These are phyloP conservation scores for Ascochyta lentis DNA, from an alignment of 2,329 filamentous ascomycete species.

Conservation along the genomic window DNA sequence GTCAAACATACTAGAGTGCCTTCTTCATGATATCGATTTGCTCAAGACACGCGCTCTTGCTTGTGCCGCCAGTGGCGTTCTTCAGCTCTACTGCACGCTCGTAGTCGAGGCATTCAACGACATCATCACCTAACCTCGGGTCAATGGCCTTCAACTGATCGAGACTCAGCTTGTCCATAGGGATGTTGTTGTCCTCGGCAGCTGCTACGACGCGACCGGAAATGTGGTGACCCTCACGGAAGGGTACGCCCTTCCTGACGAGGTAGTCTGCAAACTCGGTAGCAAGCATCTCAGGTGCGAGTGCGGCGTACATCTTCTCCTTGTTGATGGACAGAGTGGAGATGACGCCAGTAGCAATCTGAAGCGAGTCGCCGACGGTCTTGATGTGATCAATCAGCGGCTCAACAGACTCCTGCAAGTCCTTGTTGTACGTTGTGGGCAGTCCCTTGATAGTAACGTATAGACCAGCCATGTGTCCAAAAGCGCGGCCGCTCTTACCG, in stretches of 20 bases:
- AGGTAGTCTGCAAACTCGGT: conserved; percentile 71
- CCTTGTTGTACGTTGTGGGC: conserved; percentile 87
- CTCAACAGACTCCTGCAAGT: conserved; percentile 87
- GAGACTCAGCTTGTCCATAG: conserved; percentile 73
- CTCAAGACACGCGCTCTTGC: conserved; percentile 69
- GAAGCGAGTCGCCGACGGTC: conserved; percentile 79
- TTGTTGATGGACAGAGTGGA: conserved; percentile 73
- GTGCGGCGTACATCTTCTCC: conserved; percentile 77
- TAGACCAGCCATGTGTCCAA: conserved; percentile 81
- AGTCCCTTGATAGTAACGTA: conserved; percentile 80
- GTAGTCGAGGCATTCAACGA: conserved; percentile 77
- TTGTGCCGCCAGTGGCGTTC: conserved; percentile 78
- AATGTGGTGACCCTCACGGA: conserved; percentile 82
- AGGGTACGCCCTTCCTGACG: conserved; percentile 72
- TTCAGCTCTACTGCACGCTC: conserved; percentile 83
- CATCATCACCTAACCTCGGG: conserved; percentile 72
- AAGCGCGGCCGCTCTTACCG: conserved; percentile 77
- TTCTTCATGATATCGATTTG: conserved; percentile 65
- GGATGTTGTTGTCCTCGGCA: conserved; percentile 68
- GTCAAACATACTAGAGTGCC: conserved; percentile 36
- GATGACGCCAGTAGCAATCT: conserved; percentile 82
- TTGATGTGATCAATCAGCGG: conserved; percentile 85
- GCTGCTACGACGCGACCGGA: conserved; percentile 75
- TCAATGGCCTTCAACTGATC: conserved; percentile 74
- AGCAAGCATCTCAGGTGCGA: conserved; percentile 85